These are phyloP conservation scores for Penicillium frequentans DNA, from an alignment of 2,329 filamentous ascomycete species.

Conservation along the genomic window DNA sequence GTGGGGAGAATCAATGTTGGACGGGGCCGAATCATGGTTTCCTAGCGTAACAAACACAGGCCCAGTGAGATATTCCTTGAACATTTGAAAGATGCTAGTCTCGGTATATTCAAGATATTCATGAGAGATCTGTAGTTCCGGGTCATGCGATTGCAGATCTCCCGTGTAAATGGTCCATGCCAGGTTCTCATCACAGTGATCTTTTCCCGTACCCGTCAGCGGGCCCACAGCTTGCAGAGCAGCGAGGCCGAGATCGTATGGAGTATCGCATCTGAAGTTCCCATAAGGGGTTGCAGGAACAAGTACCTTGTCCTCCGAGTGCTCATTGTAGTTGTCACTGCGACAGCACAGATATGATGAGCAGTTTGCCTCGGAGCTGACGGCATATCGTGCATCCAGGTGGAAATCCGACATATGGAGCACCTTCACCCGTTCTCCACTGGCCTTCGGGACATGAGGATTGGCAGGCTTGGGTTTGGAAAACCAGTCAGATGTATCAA, in stretches of 20 bases:
- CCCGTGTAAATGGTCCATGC: constrained; percentile 60
- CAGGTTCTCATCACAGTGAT: constrained; percentile 43
- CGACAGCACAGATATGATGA: constrained; percentile 54
- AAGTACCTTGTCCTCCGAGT: constrained; percentile 34
- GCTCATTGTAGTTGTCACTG: constrained; percentile 40
- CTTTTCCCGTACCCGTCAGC: constrained; percentile 54
- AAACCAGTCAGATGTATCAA: constrained; percentile 50
- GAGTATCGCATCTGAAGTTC: constrained; percentile 58
- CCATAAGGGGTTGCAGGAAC: constrained; percentile 57
- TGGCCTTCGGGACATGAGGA: constrained; percentile 45
- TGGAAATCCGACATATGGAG: constrained; percentile 59
- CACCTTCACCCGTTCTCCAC: constrained; percentile 57
- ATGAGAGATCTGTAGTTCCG: constrained; percentile 52
- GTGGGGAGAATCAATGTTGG: constrained; percentile 55
- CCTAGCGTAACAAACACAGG: constrained; percentile 59
- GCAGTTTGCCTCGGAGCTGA: constrained; percentile 56
- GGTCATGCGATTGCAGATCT: constrained; percentile 58
- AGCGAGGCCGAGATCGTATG: constrained; percentile 58
- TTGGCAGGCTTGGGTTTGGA: constrained; percentile 56
- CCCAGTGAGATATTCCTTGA: constrained; percentile 57
- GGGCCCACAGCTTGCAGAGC: constrained; percentile 57
- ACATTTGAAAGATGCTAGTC: constrained; percentile 54
- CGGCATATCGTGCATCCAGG: constrained; percentile 55
- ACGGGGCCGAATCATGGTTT: constrained; percentile 59
- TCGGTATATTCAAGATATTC: constrained; percentile 57